Percentiles rank a stretch among this genome's conserved stretches.
phyloP scores from a whole-genome alignment of 1,139 yeast species.

The Pneumocystis wakefieldiae region DNA sequence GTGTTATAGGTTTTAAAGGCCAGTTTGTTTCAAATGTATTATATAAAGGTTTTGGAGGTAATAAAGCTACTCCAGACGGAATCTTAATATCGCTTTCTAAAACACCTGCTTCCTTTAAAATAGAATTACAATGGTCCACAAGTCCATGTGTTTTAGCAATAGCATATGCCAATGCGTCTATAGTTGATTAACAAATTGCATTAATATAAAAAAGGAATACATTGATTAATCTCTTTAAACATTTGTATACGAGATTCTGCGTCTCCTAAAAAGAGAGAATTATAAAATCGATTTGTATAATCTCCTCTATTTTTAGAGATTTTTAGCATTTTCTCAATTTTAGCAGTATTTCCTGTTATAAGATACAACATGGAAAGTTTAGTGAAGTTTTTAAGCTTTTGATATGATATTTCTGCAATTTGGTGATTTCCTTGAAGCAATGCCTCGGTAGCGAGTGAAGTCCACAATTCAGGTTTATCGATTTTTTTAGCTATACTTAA shows the following conservation, averaged over 20 bases:
- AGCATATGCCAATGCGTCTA: slow-evolving; percentile 73
- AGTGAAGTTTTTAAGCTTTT: slow-evolving; percentile 73
- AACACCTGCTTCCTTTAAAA: slow-evolving; percentile 48
- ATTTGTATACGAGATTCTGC: slow-evolving; percentile 61
- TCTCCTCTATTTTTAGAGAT: slow-evolving; percentile 88
- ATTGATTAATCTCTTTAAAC: slow-evolving; percentile 62
- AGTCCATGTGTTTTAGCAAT: slow-evolving; percentile 81
- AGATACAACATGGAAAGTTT: slow-evolving; percentile 79
- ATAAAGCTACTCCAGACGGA: slow-evolving; percentile 38
- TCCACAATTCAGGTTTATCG: slow-evolving; percentile 60
- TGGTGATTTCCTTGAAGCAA: slow-evolving; percentile 76
- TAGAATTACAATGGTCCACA: slow-evolving; percentile 53
- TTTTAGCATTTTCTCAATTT: slow-evolving; percentile 68
- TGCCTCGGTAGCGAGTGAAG: slow-evolving; percentile 72
- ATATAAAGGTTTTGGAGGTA: slow-evolving; percentile 29
- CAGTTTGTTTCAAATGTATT: slow-evolving; percentile 44
- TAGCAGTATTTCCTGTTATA: slow-evolving; percentile 61
- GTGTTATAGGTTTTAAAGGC: slow-evolving; percentile 65
- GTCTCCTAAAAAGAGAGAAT: slow-evolving; percentile 64
- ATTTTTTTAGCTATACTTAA: slow-evolving; percentile 71
- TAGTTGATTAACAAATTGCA: background rate
- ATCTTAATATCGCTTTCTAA: slow-evolving; percentile 49
- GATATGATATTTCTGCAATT: slow-evolving; percentile 75
- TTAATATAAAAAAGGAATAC: background rate
- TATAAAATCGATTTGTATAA: slow-evolving; percentile 63